A percentile compares a stretch with the other conserved stretches of the same genome.
Evolutionary conservation across 1,284 basidiomycete genomes (phyloP).

Genomic region (Melampsora medusae): DNA sequence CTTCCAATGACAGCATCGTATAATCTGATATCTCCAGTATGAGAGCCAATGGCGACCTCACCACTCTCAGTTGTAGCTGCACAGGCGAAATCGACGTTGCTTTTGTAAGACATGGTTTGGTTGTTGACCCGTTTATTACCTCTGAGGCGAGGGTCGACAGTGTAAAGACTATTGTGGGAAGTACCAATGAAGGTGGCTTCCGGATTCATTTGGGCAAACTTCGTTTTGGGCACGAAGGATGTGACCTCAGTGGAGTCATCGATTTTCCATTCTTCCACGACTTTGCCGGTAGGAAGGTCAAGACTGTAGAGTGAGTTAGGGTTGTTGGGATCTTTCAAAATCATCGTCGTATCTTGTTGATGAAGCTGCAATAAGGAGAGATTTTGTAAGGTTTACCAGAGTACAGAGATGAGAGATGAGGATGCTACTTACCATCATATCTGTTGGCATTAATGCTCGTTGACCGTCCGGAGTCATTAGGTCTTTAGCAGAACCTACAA

Average conservation of each 20-base stretch:
- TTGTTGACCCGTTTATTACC: conserved; percentile 91
- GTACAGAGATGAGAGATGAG: background rate
- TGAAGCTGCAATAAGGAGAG: conserved; percentile 2
- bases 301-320: conserved; percentile 84
- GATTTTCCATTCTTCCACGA: conserved; percentile 98
- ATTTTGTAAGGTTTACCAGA: background rate
- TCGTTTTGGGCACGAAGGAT: conserved; percentile 86
- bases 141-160: conserved; percentile 86
- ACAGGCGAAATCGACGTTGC: conserved; percentile 93
- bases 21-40: conserved; percentile 93
- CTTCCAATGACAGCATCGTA: conserved; percentile 90
- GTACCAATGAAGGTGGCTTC: conserved; percentile 57
- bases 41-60: conserved; percentile 85
- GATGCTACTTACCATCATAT: conserved; percentile 38
- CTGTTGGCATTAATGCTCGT: conserved; percentile 70
- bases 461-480: conserved; percentile 78
- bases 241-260: conserved; percentile 80
- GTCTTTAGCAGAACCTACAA: conserved; percentile 51
- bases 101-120: conserved; percentile 92
- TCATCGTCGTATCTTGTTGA: conserved; percentile 77
- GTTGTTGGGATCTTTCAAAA: conserved; percentile 80
- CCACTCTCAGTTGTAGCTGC: conserved; percentile 83
- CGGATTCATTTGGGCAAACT: conserved; percentile 70
- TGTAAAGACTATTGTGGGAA: conserved; percentile 92
- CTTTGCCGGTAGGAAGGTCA: conserved; percentile 92